These are phyloP conservation scores for Pythium angustatum DNA, from an alignment of 352 stramenopile species.

Conservation along the genomic window DNA sequence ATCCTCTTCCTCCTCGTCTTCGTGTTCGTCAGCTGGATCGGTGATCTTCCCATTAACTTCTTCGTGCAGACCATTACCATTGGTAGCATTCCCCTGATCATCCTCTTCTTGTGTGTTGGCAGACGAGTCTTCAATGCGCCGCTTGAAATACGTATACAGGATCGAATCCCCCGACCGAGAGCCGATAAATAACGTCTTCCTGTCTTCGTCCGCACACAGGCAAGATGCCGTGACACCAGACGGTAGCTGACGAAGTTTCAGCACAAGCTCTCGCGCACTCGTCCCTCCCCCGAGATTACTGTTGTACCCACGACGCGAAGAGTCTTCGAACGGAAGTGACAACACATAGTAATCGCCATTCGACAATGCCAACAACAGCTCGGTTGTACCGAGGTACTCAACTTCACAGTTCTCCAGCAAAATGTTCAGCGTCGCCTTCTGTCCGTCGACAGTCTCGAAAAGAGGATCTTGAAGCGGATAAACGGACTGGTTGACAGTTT, in stretches of 20 bases:
- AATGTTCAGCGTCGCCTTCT: conserved; percentile 51
- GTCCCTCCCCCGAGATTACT: conserved; percentile 21
- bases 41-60: conserved; percentile 28
- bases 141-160: conserved; percentile 50
- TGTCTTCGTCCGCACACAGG: conserved; percentile 58
- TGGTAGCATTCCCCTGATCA: conserved; percentile 37
- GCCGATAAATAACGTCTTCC: conserved; percentile 78
- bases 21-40: conserved; percentile 55
- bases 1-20: conserved; percentile 66
- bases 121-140: conserved; percentile 19
- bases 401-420: conserved; percentile 71
- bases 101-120: conserved; percentile 24
- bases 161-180: conserved; percentile 79
- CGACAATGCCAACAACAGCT: conserved; percentile 63
- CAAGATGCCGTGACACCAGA: conserved; percentile 54
- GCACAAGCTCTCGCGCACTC: conserved; percentile 24
- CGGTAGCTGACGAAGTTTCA: conserved; percentile 60
- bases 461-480: conserved; percentile 67
- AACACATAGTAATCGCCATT: conserved; percentile 67
- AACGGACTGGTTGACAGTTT: conserved; percentile 72
- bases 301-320: conserved; percentile 37
- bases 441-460: conserved; percentile 57
- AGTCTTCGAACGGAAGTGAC: conserved; percentile 61
- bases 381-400: conserved; percentile 68
- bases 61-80: conserved; percentile 22